A percentile compares a stretch with the other conserved stretches of the same genome.
Evolutionary conservation across 805 yeast species (phyloP).

Genomic region (Kazachstania bromeliacearum): DNA sequence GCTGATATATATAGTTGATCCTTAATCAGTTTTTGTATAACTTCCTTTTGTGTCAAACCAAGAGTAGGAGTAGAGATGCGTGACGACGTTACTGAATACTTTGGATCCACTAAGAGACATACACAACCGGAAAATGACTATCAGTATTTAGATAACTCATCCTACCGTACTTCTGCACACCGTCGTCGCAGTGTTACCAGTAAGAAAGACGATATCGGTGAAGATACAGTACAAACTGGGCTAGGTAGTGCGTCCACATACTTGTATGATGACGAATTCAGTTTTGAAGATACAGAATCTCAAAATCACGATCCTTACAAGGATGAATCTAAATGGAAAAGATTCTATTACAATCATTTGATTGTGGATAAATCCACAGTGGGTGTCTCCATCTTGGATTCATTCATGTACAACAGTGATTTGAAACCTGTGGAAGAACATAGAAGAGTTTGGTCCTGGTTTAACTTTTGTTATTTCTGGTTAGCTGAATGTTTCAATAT

Average conservation of each 20-base stretch:
- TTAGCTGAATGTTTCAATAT: slow-evolving; percentile 83
- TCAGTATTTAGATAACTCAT: slow-evolving; percentile 6
- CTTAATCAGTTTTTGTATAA: too few species aligned
- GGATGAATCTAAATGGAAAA: slow-evolving; percentile 5
- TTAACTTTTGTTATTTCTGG: slow-evolving; percentile 75
- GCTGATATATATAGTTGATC: too few species aligned
- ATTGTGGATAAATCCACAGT: slow-evolving; percentile 10
- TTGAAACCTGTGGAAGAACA: slow-evolving; percentile 66
- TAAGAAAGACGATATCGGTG: neutral
- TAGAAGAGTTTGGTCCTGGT: slow-evolving; percentile 80
- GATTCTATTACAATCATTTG: slow-evolving; percentile 7
- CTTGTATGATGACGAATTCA: neutral
- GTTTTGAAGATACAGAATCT: neutral
- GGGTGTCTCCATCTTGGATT: slow-evolving; percentile 27
- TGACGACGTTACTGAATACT: slow-evolving; percentile 9
- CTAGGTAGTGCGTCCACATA: neutral
- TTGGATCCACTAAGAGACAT: slow-evolving; percentile 5
- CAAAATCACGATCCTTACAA: slow-evolving; percentile 3
- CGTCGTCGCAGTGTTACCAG: neutral
- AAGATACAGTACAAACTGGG: neutral
- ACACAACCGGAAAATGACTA: slow-evolving; percentile 6
- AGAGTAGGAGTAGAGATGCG: slow-evolving; percentile 8
- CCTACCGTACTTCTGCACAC: slow-evolving; percentile 2
- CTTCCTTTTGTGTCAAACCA: too few species aligned
- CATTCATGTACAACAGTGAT: slow-evolving; percentile 67